Evolutionary conservation across 768 basidiomycete genomes (phyloP), one percentile per base, ranked within the genome.

Genomic region (Exidia glandulosa): DNA sequence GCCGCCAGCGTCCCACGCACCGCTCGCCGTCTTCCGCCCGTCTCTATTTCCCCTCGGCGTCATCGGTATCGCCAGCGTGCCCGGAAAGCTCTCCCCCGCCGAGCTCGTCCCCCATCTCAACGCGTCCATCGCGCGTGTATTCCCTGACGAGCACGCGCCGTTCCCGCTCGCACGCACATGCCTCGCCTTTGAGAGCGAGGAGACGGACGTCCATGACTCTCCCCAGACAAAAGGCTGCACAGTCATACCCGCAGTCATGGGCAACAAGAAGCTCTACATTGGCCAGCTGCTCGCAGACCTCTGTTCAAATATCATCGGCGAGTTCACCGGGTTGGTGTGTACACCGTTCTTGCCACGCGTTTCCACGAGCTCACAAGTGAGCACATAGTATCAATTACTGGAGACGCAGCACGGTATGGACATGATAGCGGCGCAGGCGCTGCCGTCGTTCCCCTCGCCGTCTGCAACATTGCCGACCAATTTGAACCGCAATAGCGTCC

Each of bases 321-420:
- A 92, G 70, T 87, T 98, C 64, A 88, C 91, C 33, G 80, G 82
- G 36, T 70, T 96, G 75, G 95, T 96, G 65, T 62, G 88, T 66
- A 25, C 54, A 54, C 37, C 29, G 56, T 45, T 30, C 30, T n/a
- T 23, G 23, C 33, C 30, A n/a, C 36, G 10, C 52, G 5, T n/a
- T 29, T 56, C 37, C 41, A 25, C 19, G 13, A 27, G 50, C 30
- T 36, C 36, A 37, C 36, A 37, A 9, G 36, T 37, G 36, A 9
- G 36, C 19, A 31, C 54, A 59, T 66, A 94, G 94, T 81, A 86
- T 33, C 82, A 86, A 71, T 80, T 81, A 1, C 71, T 96, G 47
- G 94, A 96, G 73, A 87, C 83, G 54, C 87, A 90, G 2, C 66
- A 87, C 30, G 93, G 93, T 14, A 90, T 93, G 66, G 90, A 94